phyloP scores from a whole-genome alignment of 306 rosid species.

The Cicer cuneatum region DNA sequence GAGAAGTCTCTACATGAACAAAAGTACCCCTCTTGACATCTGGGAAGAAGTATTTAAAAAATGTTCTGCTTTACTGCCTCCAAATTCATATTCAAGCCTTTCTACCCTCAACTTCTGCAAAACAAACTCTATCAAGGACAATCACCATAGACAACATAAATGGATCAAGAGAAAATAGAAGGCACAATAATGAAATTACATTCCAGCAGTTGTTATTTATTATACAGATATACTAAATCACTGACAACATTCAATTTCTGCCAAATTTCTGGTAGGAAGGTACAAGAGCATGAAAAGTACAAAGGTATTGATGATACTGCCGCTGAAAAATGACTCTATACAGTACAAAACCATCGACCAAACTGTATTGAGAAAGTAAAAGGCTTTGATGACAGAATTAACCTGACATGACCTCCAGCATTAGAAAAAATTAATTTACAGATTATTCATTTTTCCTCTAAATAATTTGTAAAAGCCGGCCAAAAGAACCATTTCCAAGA shows the following conservation, averaged over 20 bases:
- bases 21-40: constrained; percentile 12
- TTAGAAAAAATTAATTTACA: constrained; percentile 77
- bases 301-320: constrained; percentile 4
- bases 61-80: constrained; percentile 32
- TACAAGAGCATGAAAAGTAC: constrained; percentile 31
- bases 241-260: not conserved
- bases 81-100: constrained; percentile 33
- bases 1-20: constrained; percentile 30
- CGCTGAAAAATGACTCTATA: constrained; percentile 35
- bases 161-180: not conserved
- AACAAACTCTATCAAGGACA: constrained; percentile 32
- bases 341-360: constrained; percentile 18
- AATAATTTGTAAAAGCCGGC: constrained; percentile 57
- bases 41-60: constrained; percentile 6
- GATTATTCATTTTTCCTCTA: constrained; percentile 56
- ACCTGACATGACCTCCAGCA: constrained; percentile 64
- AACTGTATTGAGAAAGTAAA: constrained; percentile 28
- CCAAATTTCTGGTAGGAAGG: constrained; percentile 32
- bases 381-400: constrained; percentile 52
- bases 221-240: not conserved
- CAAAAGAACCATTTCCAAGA: constrained; percentile 49
- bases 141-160: constrained; percentile 4
- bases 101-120: constrained; percentile 48
- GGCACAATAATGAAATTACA: constrained; percentile 1
- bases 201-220: constrained; percentile 18